phyloP scores from a whole-genome alignment of 2,329 filamentous ascomycete genomes.

The Neofusicoccum parvum region DNA sequence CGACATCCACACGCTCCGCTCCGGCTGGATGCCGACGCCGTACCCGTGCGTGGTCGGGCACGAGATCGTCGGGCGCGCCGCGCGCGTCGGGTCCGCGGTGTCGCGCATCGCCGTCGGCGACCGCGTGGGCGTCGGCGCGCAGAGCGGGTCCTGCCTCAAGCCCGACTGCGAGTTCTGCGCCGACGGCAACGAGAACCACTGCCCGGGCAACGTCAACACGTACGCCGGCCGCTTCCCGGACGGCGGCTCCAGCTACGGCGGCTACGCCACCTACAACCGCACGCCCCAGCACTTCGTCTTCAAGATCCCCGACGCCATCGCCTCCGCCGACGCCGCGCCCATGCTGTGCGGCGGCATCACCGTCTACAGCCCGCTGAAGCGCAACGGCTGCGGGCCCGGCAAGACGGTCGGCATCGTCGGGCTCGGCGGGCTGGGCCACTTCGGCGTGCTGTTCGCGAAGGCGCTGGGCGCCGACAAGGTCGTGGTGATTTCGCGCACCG shows the following conservation, averaged over 20 bases:
- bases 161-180: constrained; percentile 57
- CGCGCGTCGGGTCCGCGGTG: constrained; percentile 36
- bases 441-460: constrained; percentile 70
- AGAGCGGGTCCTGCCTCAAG: constrained; percentile 50
- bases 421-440: constrained; percentile 73
- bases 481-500: constrained; percentile 64
- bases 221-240: constrained; percentile 62
- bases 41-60: constrained; percentile 47
- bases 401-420: constrained; percentile 73
- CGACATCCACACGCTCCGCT: constrained; percentile 40
- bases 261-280: constrained; percentile 59
- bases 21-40: constrained; percentile 47
- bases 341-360: constrained; percentile 80
- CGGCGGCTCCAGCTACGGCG: constrained; percentile 68
- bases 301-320: constrained; percentile 55
- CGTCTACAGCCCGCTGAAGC: constrained; percentile 68
- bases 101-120: constrained; percentile 61
- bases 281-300: constrained; percentile 61
- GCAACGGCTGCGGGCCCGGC: constrained; percentile 69
- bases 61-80: constrained; percentile 44
- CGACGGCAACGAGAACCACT: constrained; percentile 46
- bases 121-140: constrained; percentile 57
- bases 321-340: constrained; percentile 60
- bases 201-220: constrained; percentile 55
- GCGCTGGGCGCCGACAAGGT: constrained; percentile 70